Conservation (phyloP, 2,329 filamentous ascomycete genomes). For the Aspergillus pseudoglaucus region DNA sequence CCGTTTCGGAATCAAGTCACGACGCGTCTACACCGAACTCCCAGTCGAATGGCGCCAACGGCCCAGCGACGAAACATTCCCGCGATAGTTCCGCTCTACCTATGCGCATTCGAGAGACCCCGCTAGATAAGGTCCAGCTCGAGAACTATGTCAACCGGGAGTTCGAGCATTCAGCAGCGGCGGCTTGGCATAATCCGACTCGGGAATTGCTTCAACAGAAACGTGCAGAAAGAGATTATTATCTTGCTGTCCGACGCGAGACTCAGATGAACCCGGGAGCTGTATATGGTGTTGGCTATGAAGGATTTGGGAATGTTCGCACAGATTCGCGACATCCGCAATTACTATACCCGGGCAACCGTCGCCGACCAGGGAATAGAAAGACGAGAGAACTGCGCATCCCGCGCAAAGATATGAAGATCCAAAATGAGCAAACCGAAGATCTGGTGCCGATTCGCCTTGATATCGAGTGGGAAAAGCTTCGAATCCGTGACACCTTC, state of each 20-base stretch:
- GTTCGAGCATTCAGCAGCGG: slow-evolving; percentile 51
- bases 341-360: slow-evolving; percentile 72
- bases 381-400: slow-evolving; percentile 67
- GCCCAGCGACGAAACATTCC: slow-evolving; percentile 51
- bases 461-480: slow-evolving; percentile 91
- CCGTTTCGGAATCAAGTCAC: slow-evolving; percentile 22
- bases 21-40: slow-evolving; percentile 22
- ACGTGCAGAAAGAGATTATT: slow-evolving; percentile 63
- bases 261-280: slow-evolving; percentile 51
- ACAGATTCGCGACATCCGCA: slow-evolving; percentile 65
- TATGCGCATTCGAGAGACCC: slow-evolving; percentile 36
- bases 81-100: slow-evolving; percentile 48
- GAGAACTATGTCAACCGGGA: slow-evolving; percentile 62
- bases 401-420: slow-evolving; percentile 69
- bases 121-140: slow-evolving; percentile 47
- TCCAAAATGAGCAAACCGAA: slow-evolving; percentile 84
- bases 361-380: slow-evolving; percentile 69
- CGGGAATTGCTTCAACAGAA: slow-evolving; percentile 57
- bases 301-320: slow-evolving; percentile 78
- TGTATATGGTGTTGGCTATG: slow-evolving; percentile 67
- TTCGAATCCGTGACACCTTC: slow-evolving; percentile 93
- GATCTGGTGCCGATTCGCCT: slow-evolving; percentile 85
- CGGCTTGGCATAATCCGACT: slow-evolving; percentile 46
- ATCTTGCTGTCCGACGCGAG: slow-evolving; percentile 58
- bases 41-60: slow-evolving; percentile 40